These are phyloP conservation scores for Sugiyamaella floridensis DNA, from an alignment of 805 yeast species.

Conservation along the genomic window DNA sequence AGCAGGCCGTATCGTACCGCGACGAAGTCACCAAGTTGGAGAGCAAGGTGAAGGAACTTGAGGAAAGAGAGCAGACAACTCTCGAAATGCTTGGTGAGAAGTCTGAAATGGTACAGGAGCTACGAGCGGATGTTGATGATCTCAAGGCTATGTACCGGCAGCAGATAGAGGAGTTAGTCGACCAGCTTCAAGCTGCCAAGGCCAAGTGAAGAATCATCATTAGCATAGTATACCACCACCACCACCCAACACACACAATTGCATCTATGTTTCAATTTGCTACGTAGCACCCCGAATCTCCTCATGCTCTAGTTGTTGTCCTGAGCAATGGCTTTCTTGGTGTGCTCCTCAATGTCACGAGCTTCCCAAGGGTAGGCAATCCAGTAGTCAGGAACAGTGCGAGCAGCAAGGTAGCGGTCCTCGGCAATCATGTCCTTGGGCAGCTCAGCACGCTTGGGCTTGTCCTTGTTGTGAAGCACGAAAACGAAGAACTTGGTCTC, in stretches of 20 bases:
- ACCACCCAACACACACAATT: no score
- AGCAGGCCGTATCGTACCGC: constrained; percentile 34
- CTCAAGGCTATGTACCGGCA: constrained; percentile 73
- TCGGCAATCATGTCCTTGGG: constrained; percentile 55
- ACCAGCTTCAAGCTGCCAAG: constrained; percentile 40
- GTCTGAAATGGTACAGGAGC: constrained; percentile 75
- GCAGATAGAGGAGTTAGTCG: constrained; percentile 84
- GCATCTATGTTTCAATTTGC: no score
- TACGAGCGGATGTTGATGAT: constrained; percentile 82
- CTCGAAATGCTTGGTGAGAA: constrained; percentile 78
- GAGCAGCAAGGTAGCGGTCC: constrained; percentile 66
- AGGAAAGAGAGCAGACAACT: constrained; percentile 46
- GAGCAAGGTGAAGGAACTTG: constrained; percentile 33
- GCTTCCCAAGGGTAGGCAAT: constrained; percentile 92
- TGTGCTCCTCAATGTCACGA: constrained; percentile 69
- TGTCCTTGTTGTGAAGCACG: constrained; percentile 77
- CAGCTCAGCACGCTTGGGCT: constrained; percentile 70
- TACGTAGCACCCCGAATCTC: not conserved
- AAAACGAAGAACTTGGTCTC: constrained; percentile 65
- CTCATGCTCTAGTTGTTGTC: constrained; percentile 48
- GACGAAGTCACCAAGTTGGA: constrained; percentile 31
- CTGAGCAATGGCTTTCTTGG: constrained; percentile 56
- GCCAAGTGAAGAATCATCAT: constrained; percentile 6
- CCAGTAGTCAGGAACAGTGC: constrained; percentile 73
- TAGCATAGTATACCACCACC: no score